Evolutionary conservation across 306 rosid genomes (phyloP).

Genomic region (Vicia sativa): DNA sequence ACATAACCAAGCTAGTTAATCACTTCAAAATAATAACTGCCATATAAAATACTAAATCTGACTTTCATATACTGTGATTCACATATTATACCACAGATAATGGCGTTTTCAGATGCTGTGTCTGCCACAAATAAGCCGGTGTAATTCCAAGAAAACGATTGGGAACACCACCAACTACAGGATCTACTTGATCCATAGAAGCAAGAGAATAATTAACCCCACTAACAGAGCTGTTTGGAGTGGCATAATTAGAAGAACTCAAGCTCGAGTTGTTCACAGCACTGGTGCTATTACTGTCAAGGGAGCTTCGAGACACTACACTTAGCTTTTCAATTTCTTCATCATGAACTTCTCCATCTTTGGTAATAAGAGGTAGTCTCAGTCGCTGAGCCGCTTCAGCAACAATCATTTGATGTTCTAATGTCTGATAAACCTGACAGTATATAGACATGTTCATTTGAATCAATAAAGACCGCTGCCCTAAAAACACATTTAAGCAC

Average conservation of each 20-base stretch:
- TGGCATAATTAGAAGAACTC: conserved; percentile 63
- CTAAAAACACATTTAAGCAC: conserved; percentile 5
- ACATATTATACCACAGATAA: conserved; percentile 61
- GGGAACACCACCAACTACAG: conserved; percentile 89
- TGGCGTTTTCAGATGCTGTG: conserved; percentile 69
- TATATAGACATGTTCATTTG: conserved; percentile 23
- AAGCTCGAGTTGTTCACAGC: conserved; percentile 61
- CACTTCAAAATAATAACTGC: conserved; percentile 19
- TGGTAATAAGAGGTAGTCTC: conserved; percentile 87
- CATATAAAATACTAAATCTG: conserved; percentile 10
- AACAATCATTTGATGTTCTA: conserved; percentile 83
- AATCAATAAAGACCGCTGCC: conserved; percentile 22
- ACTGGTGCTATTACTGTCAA: conserved; percentile 64
- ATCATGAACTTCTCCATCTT: conserved; percentile 84
- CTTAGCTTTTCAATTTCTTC: conserved; percentile 89
- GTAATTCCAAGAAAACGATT: conserved; percentile 88
- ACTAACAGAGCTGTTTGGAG: conserved; percentile 56
- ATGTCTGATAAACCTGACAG: conserved; percentile 75
- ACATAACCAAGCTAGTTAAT: conserved; percentile 30
- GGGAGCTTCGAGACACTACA: conserved; percentile 66
- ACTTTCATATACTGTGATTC: conserved; percentile 30
- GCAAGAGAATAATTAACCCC: conserved; percentile 48
- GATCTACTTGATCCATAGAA: conserved; percentile 57
- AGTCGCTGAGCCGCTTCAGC: conserved; percentile 94
- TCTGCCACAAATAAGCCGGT: conserved; percentile 84